Evolutionary conservation across 179 eudicot genomes (phyloP), one percentile per base, ranked within the genome.

Genomic region (Patellifolia procumbens): DNA sequence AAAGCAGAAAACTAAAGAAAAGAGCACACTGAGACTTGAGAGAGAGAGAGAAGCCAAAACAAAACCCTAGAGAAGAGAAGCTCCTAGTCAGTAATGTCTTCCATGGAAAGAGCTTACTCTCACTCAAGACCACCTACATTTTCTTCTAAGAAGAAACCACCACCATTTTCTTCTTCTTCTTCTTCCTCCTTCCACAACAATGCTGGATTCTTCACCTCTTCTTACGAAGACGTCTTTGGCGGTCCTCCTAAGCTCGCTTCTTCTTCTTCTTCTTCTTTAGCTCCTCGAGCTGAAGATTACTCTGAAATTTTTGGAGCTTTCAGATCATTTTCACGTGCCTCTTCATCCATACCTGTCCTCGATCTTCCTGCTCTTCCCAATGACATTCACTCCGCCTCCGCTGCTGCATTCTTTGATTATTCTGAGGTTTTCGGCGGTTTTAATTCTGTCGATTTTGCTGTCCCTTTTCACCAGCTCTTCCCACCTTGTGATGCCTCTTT

Each of bases 201-300:
- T 68, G 81, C 66, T 11, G 76, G 64, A 1, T 82, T 70, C 81
- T 78, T 55, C 66, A 78, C 80, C 71, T 79, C 92, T 62, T 76
- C 85, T 0, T 91, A 91, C 89, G 92, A 91, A 77, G 97, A 88
- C 83, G 94, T 90, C 68, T 90, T 91, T 75, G 86, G 89, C 28
- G 90, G 87, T n/a, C 85, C 86, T n/a, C 89, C 89, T 0, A 87
- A 73, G 78, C 82, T 74, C 53, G 76, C 87, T 16, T 51, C 79
- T 48, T 75, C 85, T 17, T 70, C 86, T 15, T 69, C 86, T 17
- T 74, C 85, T 31, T 15, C 85, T 24, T 32, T 82, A 26, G 89
- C 94, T 35, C 94, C 97, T 11, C 86, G 92, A 17, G 72, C 83
- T 26, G 88, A 89, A 28, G 95, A 92, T 80, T 92, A 91, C 79